Evolutionary conservation across 306 rosid species (phyloP).

Genomic region (Corylus avellana): DNA sequence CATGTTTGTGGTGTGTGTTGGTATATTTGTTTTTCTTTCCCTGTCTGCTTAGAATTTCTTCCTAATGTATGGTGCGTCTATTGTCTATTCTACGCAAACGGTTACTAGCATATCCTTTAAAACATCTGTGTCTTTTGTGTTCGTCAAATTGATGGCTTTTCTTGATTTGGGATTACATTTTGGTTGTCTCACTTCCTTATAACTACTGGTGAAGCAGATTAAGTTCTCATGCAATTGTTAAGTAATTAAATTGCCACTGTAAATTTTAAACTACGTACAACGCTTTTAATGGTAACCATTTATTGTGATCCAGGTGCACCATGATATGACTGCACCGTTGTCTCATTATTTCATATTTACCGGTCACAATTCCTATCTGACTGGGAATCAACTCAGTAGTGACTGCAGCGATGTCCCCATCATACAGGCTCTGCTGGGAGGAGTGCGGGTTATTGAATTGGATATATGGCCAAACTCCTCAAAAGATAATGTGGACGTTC

Average conservation of each 20-base stretch:
- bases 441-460: constrained; percentile 93
- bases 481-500: constrained; percentile 78
- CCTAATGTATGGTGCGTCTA: no score
- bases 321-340: constrained; percentile 84
- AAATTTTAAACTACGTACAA: background rate
- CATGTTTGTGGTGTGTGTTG: no score
- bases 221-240: background rate
- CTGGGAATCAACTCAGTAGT: constrained; percentile 98
- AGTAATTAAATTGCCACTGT: background rate
- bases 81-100: background rate
- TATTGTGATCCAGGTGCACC: constrained; percentile 62
- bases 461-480: constrained; percentile 94
- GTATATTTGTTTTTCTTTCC: no score
- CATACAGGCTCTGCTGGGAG: constrained; percentile 64
- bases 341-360: constrained; percentile 94
- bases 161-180: background rate
- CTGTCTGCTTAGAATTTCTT: no score
- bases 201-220: background rate
- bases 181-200: background rate
- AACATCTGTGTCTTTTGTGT: background rate
- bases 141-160: background rate
- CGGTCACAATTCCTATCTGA: constrained; percentile 92
- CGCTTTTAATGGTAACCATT: constrained; percentile 8
- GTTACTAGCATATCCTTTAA: background rate
- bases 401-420: constrained; percentile 94